phyloP scores from a whole-genome alignment of 805 yeast genomes.

The Barnettozyma vustinii region DNA sequence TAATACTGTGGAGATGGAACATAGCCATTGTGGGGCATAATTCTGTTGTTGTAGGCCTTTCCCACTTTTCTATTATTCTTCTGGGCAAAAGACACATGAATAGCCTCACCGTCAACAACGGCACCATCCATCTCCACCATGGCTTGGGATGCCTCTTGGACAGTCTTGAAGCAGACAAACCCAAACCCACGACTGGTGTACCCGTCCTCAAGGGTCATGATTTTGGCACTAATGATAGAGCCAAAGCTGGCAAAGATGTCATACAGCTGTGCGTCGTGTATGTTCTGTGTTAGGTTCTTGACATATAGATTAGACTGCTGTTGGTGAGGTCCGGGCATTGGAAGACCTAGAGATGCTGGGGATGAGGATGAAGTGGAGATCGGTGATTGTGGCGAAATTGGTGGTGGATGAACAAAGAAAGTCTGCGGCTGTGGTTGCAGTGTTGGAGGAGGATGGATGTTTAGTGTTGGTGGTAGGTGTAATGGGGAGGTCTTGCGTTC shows the following conservation, averaged over 20 bases:
- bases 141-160: constrained; percentile 60
- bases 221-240: constrained; percentile 43
- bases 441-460: constrained; percentile 3
- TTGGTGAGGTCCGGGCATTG: constrained; percentile 40
- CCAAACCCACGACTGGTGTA: constrained; percentile 64
- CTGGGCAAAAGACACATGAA: constrained; percentile 71
- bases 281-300: constrained; percentile 46
- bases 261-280: constrained; percentile 45
- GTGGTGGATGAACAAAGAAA: not conserved
- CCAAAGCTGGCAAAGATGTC: constrained; percentile 41
- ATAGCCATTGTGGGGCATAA: not conserved
- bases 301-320: constrained; percentile 71
- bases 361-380: constrained; percentile 1
- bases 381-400: not conserved
- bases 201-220: constrained; percentile 37
- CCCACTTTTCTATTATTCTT: constrained; percentile 49
- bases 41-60: not conserved
- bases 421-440: not conserved
- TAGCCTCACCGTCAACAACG: constrained; percentile 43
- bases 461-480: constrained; percentile 2
- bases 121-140: constrained; percentile 58
- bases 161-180: constrained; percentile 62
- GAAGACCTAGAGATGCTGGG: constrained; percentile 12
- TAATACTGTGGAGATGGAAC: constrained; percentile 1
- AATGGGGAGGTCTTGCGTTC: constrained; percentile 16